phyloP scores from a whole-genome alignment of 371 early-diverging fungal genomes.

The Cokeromyces recurvatus region DNA sequence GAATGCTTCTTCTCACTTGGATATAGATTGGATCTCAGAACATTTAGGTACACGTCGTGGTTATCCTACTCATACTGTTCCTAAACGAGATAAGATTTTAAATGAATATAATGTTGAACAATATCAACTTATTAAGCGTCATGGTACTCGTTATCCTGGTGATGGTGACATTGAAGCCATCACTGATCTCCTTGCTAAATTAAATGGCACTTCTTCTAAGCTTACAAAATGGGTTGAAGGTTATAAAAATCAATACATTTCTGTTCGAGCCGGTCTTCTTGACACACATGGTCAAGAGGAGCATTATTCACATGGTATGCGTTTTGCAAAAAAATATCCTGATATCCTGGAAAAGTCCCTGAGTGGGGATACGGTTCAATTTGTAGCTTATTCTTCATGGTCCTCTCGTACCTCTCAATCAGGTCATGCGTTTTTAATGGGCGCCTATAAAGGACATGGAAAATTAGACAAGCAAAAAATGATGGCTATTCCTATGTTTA shows the following conservation, averaged over 20 bases:
- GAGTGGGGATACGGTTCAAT: conserved; percentile 1
- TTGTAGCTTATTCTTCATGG: conserved; percentile 9
- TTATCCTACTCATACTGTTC: background rate
- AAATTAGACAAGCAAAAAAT: background rate
- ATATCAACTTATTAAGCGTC: conserved; percentile 23
- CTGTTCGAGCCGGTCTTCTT: conserved; percentile 6
- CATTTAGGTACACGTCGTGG: background rate
- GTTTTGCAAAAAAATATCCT: conserved; percentile 15
- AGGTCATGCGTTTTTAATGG: conserved; percentile 11
- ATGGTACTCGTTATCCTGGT: conserved; percentile 25
- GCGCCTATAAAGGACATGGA: conserved; percentile 4
- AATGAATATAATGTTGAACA: conserved; percentile 8
- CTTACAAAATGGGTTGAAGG: conserved; percentile 12
- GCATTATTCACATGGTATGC: conserved; percentile 16
- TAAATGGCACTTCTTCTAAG: background rate
- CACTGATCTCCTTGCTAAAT: background rate
- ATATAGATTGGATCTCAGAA: background rate
- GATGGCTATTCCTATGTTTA: conserved; percentile 15
- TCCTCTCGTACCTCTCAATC: conserved; percentile 13
- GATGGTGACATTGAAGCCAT: conserved; percentile 12
- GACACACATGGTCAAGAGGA: conserved; percentile 21
- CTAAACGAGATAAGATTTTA: background rate
- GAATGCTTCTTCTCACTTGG: background rate
- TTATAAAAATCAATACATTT: conserved; percentile 11
- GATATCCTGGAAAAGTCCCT: conserved; percentile 1